A percentile compares a stretch with the other conserved stretches of the same genome.
Evolutionary conservation across 2,329 filamentous ascomycete species (phyloP).

Genomic region (Scedosporium apiospermum): DNA sequence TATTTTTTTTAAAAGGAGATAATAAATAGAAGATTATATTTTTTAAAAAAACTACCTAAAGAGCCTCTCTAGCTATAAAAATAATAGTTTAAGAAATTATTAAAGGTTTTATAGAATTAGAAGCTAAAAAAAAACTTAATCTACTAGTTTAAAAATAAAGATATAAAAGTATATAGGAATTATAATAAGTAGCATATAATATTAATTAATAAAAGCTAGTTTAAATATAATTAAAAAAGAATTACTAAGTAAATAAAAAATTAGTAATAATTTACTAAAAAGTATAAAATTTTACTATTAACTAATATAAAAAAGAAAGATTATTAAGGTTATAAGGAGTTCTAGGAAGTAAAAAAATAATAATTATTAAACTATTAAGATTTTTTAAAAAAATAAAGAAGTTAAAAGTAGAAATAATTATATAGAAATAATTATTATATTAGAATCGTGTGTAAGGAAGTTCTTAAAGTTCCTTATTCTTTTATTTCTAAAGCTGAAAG

Average conservation of each 20-base stretch:
- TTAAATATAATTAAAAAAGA: neutral
- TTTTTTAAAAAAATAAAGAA: no score
- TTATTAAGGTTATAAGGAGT: no score
- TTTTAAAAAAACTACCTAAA: neutral
- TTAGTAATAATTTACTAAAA: neutral
- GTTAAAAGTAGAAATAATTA: no score
- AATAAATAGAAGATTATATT: neutral
- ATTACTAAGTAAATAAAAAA: neutral
- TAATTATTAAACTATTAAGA: no score
- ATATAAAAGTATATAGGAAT: neutral
- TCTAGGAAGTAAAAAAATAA: no score
- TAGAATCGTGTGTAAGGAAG: no score
- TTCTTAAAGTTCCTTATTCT: no score
- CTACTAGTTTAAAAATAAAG: neutral
- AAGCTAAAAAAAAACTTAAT: neutral
- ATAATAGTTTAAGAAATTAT: neutral
- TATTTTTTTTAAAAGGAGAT: neutral
- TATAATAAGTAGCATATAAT: neutral
- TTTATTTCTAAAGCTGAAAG: no score
- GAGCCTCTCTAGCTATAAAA: neutral
- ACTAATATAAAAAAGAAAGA: no score
- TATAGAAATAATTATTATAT: no score
- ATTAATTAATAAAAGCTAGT: no score
- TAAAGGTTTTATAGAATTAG: neutral
- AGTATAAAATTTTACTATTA: neutral